Conservation (phyloP, 1,139 yeast genomes). For the Eremothecium cymbalariae region DNA sequence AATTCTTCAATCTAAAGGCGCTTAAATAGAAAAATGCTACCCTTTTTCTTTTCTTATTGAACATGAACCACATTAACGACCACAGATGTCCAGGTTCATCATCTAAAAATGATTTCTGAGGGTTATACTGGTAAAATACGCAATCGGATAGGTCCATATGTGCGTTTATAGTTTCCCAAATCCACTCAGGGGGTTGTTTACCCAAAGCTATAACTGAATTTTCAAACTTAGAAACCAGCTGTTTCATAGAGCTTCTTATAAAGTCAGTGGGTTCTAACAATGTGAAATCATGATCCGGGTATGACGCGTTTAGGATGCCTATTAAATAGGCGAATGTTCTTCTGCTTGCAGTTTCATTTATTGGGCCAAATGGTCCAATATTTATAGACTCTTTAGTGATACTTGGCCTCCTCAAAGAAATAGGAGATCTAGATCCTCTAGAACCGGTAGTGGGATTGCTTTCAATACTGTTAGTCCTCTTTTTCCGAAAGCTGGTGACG, state of each 20-base stretch:
- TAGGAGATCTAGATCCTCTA: not conserved
- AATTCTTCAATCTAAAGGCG: conserved; percentile 32
- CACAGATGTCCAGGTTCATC: conserved; percentile 54
- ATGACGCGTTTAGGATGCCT: conserved; percentile 82
- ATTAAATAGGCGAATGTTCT: conserved; percentile 85
- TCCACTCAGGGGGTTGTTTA: conserved; percentile 45
- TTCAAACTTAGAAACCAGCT: conserved; percentile 66
- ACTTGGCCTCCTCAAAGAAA: conserved; percentile 5
- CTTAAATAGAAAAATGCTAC: conserved; percentile 72
- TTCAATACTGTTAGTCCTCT: conserved; percentile 13
- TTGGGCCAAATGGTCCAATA: conserved; percentile 86
- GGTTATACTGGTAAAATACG: conserved; percentile 65
- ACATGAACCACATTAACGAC: conserved; percentile 90
- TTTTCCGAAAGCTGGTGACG: conserved; percentile 13
- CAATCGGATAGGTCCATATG: conserved; percentile 78
- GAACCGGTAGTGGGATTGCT: not conserved
- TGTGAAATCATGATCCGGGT: conserved; percentile 93
- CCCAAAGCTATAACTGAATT: conserved; percentile 77
- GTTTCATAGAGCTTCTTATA: conserved; percentile 41
- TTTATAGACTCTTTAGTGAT: conserved; percentile 20
- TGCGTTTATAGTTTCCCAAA: conserved; percentile 83
- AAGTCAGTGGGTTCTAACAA: conserved; percentile 83
- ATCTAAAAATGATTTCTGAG: conserved; percentile 69
- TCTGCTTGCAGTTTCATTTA: conserved; percentile 73
- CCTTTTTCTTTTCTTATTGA: conserved; percentile 82